phyloP scores from a whole-genome alignment of 2,329 filamentous ascomycete species.

The Grosmannia clavigera region DNA sequence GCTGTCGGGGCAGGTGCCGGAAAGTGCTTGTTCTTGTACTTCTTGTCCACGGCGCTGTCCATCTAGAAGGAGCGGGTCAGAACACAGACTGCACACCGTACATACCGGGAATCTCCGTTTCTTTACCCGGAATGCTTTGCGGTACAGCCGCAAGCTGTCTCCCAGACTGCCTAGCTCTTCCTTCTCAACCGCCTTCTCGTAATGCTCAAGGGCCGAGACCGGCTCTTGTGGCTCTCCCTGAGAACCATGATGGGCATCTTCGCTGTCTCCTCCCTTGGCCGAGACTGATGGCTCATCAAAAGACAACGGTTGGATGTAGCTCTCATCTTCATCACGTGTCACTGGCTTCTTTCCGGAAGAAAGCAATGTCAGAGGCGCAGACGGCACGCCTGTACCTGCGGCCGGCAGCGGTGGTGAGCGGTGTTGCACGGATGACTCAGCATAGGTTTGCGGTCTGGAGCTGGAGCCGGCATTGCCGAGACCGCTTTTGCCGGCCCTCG shows the following conservation, averaged over 20 bases:
- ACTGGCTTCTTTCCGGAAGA: constrained; percentile 15
- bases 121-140: constrained; percentile 73
- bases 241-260: not conserved
- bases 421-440: not conserved
- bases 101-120: not conserved
- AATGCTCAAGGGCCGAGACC: constrained; percentile 76
- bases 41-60: constrained; percentile 70
- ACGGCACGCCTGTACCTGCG: not conserved
- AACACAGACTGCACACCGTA: not conserved
- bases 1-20: constrained; percentile 43
- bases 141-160: constrained; percentile 78
- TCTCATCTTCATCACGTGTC: constrained; percentile 23
- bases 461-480: not conserved
- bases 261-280: constrained; percentile 13
- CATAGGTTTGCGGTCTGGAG: not conserved
- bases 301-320: constrained; percentile 19
- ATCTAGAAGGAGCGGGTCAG: constrained; percentile 38
- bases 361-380: not conserved
- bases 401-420: not conserved
- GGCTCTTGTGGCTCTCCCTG: constrained; percentile 30
- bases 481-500: not conserved
- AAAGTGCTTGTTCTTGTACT: constrained; percentile 87
- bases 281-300: constrained; percentile 21
- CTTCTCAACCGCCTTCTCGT: constrained; percentile 80
- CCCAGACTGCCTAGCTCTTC: constrained; percentile 76